A percentile compares a stretch with the other conserved stretches of the same genome.
These are phyloP conservation scores for Lentinula lateritia DNA, from an alignment of 768 basidiomycete genomes.

Conservation along the genomic window DNA sequence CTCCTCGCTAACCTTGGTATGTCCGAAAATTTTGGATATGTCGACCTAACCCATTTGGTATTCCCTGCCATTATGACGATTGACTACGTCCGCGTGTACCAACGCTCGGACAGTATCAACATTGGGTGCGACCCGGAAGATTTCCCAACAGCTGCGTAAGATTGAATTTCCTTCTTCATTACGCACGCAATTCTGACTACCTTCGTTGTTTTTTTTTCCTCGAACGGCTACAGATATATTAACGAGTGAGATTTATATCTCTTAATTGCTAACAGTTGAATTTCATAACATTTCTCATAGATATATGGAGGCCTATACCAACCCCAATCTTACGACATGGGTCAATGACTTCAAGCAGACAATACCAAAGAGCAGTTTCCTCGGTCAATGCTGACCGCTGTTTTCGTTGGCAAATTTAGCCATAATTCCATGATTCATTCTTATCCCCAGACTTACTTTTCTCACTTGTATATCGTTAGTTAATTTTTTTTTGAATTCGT, in stretches of 20 bases:
- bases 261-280: too few species aligned
- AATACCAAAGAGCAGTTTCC: constrained; percentile 34
- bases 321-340: constrained; percentile 39
- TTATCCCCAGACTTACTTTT: background rate
- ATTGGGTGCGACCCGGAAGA: constrained; percentile 67
- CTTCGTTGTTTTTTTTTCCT: background rate
- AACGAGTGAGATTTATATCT: background rate
- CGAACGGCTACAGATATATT: background rate
- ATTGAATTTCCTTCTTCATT: background rate
- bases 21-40: constrained; percentile 59
- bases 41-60: constrained; percentile 50
- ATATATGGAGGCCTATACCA: constrained; percentile 34
- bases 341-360: constrained; percentile 25
- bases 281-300: constrained; percentile 14
- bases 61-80: constrained; percentile 62
- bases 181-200: background rate
- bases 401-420: background rate
- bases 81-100: constrained; percentile 82
- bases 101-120: constrained; percentile 41
- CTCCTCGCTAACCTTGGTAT: constrained; percentile 70
- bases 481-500: background rate
- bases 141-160: constrained; percentile 67
- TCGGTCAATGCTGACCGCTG: constrained; percentile 10
- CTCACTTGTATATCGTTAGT: background rate
- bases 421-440: background rate